Percentiles rank a stretch among this genome's conserved stretches.
phyloP scores from a whole-genome alignment of 2,329 filamentous ascomycete genomes.

The Cryphonectria carpinicola region DNA sequence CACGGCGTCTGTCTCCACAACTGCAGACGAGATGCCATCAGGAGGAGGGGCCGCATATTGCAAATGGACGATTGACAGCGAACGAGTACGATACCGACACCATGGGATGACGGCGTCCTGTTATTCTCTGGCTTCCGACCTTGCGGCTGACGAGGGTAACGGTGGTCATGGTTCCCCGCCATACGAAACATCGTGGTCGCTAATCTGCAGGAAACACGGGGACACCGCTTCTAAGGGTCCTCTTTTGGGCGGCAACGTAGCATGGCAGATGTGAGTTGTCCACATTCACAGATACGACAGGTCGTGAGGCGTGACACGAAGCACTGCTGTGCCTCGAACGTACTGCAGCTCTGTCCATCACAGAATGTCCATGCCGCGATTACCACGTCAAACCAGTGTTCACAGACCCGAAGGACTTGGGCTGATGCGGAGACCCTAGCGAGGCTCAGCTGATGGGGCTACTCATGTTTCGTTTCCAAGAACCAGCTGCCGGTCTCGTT shows the following conservation, averaged over 20 bases:
- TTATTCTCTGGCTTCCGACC: background rate
- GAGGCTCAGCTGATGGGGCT: background rate
- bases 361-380: background rate
- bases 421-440: background rate
- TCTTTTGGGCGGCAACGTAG: background rate
- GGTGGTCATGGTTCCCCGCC: background rate
- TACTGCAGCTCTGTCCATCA: background rate
- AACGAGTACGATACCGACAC: background rate
- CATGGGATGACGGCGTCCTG: background rate
- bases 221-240: background rate
- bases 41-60: background rate
- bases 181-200: background rate
- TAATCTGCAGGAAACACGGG: background rate
- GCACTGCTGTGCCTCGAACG: background rate
- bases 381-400: background rate
- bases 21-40: background rate
- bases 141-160: background rate
- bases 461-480: background rate
- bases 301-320: slow-evolving; percentile 7
- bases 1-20: background rate
- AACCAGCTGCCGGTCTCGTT: background rate
- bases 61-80: background rate
- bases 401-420: background rate
- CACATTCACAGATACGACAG: slow-evolving; percentile 7
- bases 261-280: background rate